Base-by-base conservation (phyloP, 176 grass and related monocot genomes). In the Calamus simplicifolius region DNA sequence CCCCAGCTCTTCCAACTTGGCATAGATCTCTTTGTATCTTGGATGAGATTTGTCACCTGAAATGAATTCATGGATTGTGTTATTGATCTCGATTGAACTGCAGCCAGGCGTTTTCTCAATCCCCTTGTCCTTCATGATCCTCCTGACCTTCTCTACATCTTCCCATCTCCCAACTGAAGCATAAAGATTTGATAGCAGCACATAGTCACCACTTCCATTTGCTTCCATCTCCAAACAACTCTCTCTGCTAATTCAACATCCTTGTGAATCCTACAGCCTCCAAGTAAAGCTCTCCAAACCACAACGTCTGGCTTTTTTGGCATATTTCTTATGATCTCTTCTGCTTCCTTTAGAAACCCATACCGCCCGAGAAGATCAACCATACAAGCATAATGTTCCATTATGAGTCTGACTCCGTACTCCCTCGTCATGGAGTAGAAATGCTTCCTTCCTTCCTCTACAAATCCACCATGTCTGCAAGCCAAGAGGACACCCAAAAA, bases 321-420 rank as follows among this genome's bases (percentile, higher is more conserved):
- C 69, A 72, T 72, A 23, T 52, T 38, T 19, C 38, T 58, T 62
- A 72, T 72, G 18, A 72, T 38, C 28, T 54, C 57, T 25, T 62
- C 58, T 13, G 69, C 69, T 54, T 62, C 50, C 19, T 23, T 2
- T 54, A 72, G 25, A 25, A n/a, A 51, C 18, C 69, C 69, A 16
- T 27, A 25, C 49, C 58, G 49, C 14, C 69, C 69, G 25, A 62
- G 58, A 43, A 72, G 57, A 72, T 72, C 58, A 6, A 62, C 69
- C 69, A 72, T 62, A 25, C 58, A 53, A 17, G 69, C 58, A 62
- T 62, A 72, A 72, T 72, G 69, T 19, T 72, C 58, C 18, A 53
- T 29, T 5, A 19, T 6, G 25, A 49, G 58, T 50, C 19, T 52
- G 16, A 72, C 59, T n/a, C 50, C 29, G 26, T 72, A 72, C 29